Conservation (phyloP, 106 monocot species). For the Agapanthus africanus region DNA sequence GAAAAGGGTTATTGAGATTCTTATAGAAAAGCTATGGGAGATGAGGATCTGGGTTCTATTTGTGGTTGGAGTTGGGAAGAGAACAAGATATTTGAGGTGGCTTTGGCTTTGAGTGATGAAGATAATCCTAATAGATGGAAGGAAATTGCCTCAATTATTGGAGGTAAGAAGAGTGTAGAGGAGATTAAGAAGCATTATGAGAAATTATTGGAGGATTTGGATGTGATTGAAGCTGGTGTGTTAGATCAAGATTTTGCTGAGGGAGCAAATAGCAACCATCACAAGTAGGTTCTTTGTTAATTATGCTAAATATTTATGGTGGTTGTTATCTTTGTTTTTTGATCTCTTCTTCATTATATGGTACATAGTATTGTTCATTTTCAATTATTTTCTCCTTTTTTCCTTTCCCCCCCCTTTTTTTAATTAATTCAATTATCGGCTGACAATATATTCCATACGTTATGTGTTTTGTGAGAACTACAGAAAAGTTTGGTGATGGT, state of each 20-base stretch:
- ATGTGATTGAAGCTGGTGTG: slow-evolving; percentile 28
- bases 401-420: too few relatives aligned
- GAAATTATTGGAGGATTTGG: slow-evolving; percentile 23
- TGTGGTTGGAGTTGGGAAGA: slow-evolving; percentile 43
- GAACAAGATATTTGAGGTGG: slow-evolving; percentile 44
- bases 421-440: too few relatives aligned
- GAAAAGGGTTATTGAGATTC: too few relatives aligned
- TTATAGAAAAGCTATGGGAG: background rate
- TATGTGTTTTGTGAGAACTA: too few relatives aligned
- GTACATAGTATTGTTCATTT: too few relatives aligned
- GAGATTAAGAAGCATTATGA: slow-evolving; percentile 30
- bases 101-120: slow-evolving; percentile 30
- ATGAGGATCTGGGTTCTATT: background rate
- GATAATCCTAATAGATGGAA: slow-evolving; percentile 26
- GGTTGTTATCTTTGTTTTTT: background rate
- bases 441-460: too few relatives aligned
- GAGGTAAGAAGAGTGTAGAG: slow-evolving; percentile 33
- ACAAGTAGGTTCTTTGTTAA: slow-evolving; percentile 18
- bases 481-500: too few relatives aligned
- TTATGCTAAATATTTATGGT: background rate
- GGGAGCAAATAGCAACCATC: background rate
- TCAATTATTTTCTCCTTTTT: too few relatives aligned
- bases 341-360: too few relatives aligned
- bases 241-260: slow-evolving; percentile 12
- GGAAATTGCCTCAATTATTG: slow-evolving; percentile 25